phyloP scores from a whole-genome alignment of 345 rosid genomes.

The Rhizophora mangle region DNA sequence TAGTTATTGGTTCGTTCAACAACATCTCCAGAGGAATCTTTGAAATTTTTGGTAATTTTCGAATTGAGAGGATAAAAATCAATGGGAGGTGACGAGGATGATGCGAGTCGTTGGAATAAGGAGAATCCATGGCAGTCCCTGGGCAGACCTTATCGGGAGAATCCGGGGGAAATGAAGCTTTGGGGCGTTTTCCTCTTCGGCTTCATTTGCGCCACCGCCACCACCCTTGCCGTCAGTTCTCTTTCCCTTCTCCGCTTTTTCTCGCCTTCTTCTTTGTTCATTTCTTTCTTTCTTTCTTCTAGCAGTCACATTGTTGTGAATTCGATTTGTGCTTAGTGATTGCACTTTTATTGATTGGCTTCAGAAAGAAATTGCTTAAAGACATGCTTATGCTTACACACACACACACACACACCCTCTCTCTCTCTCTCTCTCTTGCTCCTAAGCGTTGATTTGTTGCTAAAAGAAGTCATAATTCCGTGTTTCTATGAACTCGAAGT shows the following conservation, averaged over 20 bases:
- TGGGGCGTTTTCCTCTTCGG: conserved; percentile 71
- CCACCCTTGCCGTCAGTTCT: conserved; percentile 68
- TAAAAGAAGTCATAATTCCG: too few species aligned
- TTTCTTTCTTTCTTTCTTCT: background rate
- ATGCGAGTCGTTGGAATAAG: conserved; percentile 29
- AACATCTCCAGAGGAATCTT: background rate
- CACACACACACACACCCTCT: too few species aligned
- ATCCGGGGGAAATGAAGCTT: conserved; percentile 48
- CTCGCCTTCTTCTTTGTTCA: background rate
- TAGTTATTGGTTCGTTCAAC: conserved; percentile 24
- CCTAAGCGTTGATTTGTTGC: too few species aligned
- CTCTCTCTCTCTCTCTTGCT: too few species aligned
- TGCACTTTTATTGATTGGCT: too few species aligned
- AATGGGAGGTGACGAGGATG: conserved; percentile 46
- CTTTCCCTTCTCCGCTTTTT: background rate
- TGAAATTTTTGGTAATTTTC: background rate
- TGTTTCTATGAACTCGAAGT: too few species aligned
- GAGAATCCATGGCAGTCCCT: conserved; percentile 33
- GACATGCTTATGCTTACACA: too few species aligned
- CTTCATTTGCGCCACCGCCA: conserved; percentile 85
- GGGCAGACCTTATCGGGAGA: conserved; percentile 29
- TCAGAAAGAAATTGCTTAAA: too few species aligned
- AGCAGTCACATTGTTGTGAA: background rate
- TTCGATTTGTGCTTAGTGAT: too few species aligned
- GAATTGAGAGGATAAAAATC: background rate